Evolutionary conservation across 2,329 filamentous ascomycete genomes (phyloP).

Genomic region (Fusarium lyarnte): DNA sequence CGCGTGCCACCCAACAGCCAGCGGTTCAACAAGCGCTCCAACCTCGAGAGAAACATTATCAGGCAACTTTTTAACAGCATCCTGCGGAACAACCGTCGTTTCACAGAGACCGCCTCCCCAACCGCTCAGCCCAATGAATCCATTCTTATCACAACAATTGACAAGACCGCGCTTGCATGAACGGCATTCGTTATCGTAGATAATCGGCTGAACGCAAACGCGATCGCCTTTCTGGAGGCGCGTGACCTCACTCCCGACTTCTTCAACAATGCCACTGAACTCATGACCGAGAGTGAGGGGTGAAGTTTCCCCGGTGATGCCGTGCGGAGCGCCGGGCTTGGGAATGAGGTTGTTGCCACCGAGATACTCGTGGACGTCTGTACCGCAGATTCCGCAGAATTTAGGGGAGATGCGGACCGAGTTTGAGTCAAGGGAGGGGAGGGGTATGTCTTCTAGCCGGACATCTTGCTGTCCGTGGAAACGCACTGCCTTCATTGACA

Average conservation of each 20-base stretch:
- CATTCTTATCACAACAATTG: constrained; percentile 16
- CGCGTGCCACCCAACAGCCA: constrained; percentile 15
- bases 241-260: constrained; percentile 10
- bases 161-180: constrained; percentile 5
- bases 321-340: constrained; percentile 19
- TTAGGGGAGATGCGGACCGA: constrained; percentile 4
- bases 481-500: constrained; percentile 12
- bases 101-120: constrained; percentile 16
- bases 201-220: constrained; percentile 16
- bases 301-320: constrained; percentile 13
- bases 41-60: constrained; percentile 9
- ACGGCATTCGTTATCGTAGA: constrained; percentile 13
- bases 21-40: constrained; percentile 5
- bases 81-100: neutral
- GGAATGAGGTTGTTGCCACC: constrained; percentile 22
- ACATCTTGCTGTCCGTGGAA: constrained; percentile 12
- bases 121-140: neutral
- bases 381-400: constrained; percentile 16
- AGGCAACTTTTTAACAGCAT: constrained; percentile 10
- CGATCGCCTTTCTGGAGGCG: constrained; percentile 9
- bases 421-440: neutral
- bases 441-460: neutral
- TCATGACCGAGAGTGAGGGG: constrained; percentile 14
- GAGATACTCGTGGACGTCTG: constrained; percentile 18
- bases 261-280: constrained; percentile 13